These are phyloP conservation scores for Malus hybrid DNA, from an alignment of 331 rosid species.

Conservation along the genomic window DNA sequence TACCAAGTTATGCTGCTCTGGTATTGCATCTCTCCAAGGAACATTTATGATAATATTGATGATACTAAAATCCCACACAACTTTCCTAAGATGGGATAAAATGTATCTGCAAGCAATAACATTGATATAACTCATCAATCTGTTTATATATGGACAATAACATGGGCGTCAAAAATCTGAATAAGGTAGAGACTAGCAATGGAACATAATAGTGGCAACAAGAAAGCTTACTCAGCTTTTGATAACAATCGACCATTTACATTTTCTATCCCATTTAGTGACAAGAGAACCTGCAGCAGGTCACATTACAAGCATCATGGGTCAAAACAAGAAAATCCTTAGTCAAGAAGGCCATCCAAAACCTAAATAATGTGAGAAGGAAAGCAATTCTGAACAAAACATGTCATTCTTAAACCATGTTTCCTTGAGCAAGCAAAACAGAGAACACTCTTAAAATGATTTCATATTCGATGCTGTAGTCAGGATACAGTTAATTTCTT, in stretches of 20 bases:
- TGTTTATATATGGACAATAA: not conserved
- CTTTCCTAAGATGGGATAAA: conserved; percentile 47
- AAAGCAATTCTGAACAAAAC: not conserved
- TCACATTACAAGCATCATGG: not conserved
- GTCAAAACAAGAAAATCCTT: not conserved
- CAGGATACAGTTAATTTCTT: too few relatives aligned
- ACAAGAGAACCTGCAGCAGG: conserved; percentile 57
- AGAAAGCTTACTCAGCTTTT: conserved; percentile 67
- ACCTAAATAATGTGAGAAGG: not conserved
- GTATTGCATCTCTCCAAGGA: conserved; percentile 50
- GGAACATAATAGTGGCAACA: conserved; percentile 8
- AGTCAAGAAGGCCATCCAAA: not conserved
- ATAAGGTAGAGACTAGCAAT: not conserved
- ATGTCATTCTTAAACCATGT: not conserved
- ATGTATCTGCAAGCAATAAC: conserved; percentile 51
- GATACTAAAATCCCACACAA: conserved; percentile 67
- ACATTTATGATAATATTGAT: conserved; percentile 37
- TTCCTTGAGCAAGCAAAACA: not conserved
- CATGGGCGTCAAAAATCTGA: not conserved
- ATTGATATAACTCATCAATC: not conserved
- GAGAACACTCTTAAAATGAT: not conserved
- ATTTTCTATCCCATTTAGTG: conserved; percentile 64
- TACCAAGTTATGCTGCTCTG: conserved; percentile 58
- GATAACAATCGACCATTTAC: conserved; percentile 48
- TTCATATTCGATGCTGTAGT: too few relatives aligned